Conservation (phyloP, 768 basidiomycete species). For the Xerocomellus dryophilus region DNA sequence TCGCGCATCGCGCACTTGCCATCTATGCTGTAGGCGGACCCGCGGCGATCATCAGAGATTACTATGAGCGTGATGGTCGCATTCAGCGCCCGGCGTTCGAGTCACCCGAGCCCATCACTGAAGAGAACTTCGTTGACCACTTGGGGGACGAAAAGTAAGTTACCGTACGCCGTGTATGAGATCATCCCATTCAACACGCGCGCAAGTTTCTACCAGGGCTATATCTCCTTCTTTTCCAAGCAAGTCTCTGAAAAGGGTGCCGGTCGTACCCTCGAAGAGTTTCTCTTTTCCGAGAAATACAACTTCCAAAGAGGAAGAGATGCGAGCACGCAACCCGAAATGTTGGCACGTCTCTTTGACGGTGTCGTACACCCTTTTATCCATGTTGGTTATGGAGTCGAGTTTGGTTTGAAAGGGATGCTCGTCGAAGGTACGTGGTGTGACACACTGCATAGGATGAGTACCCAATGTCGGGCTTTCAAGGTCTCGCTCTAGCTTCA, state of each 20-base stretch:
- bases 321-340: constrained; percentile 38
- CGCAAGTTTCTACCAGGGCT: constrained; percentile 27
- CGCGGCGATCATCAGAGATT: constrained; percentile 22
- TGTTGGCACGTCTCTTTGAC: constrained; percentile 49
- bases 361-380: constrained; percentile 63
- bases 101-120: constrained; percentile 25
- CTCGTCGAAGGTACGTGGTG: constrained; percentile 51
- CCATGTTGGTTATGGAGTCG: constrained; percentile 57
- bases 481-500: constrained; percentile 27
- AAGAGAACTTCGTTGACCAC: constrained; percentile 23
- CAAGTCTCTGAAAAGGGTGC: constrained; percentile 18
- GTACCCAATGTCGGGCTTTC: background rate
- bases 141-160: constrained; percentile 28
- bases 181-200: background rate
- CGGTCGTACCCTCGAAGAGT: constrained; percentile 20
- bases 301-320: constrained; percentile 20
- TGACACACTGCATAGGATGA: background rate
- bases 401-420: constrained; percentile 62
- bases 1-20: constrained; percentile 31
- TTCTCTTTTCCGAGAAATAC: constrained; percentile 32
- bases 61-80: constrained; percentile 22
- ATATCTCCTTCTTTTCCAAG: constrained; percentile 26
- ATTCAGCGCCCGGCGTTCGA: constrained; percentile 23
- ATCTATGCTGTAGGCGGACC: constrained; percentile 28
- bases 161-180: background rate